phyloP scores from a whole-genome alignment of 345 rosid species.

The Populus nigra region DNA sequence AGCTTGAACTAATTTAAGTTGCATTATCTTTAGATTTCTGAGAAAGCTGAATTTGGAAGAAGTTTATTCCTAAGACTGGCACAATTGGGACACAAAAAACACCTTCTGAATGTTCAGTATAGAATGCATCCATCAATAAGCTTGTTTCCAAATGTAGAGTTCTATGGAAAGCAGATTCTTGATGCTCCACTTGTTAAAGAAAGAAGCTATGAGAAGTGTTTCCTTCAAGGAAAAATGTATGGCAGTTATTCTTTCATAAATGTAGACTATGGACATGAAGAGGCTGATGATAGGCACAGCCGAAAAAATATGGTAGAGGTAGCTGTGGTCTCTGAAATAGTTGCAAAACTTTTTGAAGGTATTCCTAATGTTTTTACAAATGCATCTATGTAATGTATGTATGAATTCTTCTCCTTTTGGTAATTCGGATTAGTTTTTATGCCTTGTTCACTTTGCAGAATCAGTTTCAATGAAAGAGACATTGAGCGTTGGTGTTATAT shows the following conservation, averaged over 20 bases:
- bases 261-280: conserved; percentile 13
- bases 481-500: conserved; percentile 19
- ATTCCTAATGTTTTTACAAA: too few relatives aligned
- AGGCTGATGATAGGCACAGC: conserved; percentile 7
- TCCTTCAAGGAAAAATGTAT: conserved; percentile 8
- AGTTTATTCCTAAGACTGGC: conserved; percentile 23
- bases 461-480: neutral
- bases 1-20: neutral
- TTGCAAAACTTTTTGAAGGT: conserved; percentile 19
- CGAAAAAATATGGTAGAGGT: conserved; percentile 23
- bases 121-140: conserved; percentile 34
- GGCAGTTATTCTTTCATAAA: conserved; percentile 21
- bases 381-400: neutral
- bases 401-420: neutral
- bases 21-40: conserved; percentile 1
- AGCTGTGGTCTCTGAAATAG: conserved; percentile 10
- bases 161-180: conserved; percentile 10
- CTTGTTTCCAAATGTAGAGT: conserved; percentile 16
- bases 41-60: conserved; percentile 19
- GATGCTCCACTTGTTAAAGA: conserved; percentile 15
- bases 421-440: too few relatives aligned
- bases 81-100: conserved; percentile 2
- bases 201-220: neutral
- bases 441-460: too few relatives aligned
- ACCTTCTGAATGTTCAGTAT: conserved; percentile 22